Evolutionary conservation across 176 grass and related monocot genomes (phyloP).

Genomic region (Carex pumila): DNA sequence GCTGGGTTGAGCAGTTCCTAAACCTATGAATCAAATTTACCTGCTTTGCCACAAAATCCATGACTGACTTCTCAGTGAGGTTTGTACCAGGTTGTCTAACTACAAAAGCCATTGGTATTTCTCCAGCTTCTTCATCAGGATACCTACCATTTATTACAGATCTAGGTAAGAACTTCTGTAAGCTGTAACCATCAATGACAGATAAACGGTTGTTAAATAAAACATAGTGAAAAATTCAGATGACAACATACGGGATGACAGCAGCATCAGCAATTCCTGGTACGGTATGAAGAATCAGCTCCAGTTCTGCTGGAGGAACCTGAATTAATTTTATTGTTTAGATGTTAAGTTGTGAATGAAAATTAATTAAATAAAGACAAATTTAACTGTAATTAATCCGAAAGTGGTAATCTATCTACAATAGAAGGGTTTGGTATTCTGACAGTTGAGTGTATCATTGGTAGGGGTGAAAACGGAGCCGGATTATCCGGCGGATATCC

Average conservation of each 20-base stretch:
- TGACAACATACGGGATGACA: conserved; percentile 27
- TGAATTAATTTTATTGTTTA: background rate
- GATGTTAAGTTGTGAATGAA: background rate
- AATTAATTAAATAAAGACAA: background rate
- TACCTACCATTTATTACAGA: conserved; percentile 32
- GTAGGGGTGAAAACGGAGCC: too few species aligned
- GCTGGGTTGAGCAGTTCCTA: background rate
- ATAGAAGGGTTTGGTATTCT: background rate
- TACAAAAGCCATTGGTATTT: conserved; percentile 78
- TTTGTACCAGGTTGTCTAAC: conserved; percentile 44
- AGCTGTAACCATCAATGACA: background rate
- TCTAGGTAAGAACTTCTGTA: background rate
- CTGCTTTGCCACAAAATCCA: conserved; percentile 63
- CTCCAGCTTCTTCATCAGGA: conserved; percentile 79
- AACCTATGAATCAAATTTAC: conserved; percentile 26
- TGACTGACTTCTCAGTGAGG: conserved; percentile 43
- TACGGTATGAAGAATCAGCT: conserved; percentile 24
- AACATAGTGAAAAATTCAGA: background rate
- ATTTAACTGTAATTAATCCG: background rate
- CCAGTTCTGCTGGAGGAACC: conserved; percentile 41
- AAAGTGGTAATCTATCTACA: background rate
- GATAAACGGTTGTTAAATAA: background rate
- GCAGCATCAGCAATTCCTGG: conserved; percentile 28
- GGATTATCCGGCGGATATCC: too few species aligned
- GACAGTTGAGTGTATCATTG: background rate